Evolutionary conservation across 139 green algal species (phyloP).

Genomic region (Coelastrella sp.): DNA sequence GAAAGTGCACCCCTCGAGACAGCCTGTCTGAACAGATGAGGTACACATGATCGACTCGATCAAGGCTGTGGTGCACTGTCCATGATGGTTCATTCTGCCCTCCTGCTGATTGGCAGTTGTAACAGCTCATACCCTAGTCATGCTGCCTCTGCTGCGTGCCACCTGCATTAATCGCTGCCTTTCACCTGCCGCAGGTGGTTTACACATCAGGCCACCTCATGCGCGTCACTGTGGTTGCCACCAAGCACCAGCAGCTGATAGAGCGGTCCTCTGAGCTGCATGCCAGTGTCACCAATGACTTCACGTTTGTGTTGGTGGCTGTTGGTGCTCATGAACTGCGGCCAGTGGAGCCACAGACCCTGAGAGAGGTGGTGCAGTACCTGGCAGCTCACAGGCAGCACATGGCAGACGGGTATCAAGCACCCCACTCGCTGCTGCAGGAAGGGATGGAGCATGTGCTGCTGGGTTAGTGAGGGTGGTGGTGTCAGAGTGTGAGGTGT

Average conservation of each 20-base stretch:
- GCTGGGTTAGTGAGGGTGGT: background rate
- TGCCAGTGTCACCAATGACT: slow-evolving; percentile 28
- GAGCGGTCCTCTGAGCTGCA: slow-evolving; percentile 40
- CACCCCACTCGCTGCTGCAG: background rate
- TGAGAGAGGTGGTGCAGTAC: slow-evolving; percentile 53
- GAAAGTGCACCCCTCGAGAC: too few species aligned
- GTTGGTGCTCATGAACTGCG: slow-evolving; percentile 23
- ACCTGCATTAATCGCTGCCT: background rate
- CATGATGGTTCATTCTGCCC: background rate
- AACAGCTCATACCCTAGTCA: background rate
- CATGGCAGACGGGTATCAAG: slow-evolving; percentile 4
- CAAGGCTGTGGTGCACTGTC: too few species aligned
- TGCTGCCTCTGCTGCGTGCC: background rate
- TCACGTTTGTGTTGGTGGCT: slow-evolving; percentile 37
- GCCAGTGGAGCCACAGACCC: slow-evolving; percentile 51
- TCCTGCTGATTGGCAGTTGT: background rate
- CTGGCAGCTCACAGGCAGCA: slow-evolving; percentile 30
- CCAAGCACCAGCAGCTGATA: slow-evolving; percentile 50
- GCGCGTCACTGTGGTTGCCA: slow-evolving; percentile 53
- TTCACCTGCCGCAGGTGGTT: slow-evolving; percentile 41
- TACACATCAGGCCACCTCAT: slow-evolving; percentile 50
- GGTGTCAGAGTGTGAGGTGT: background rate
- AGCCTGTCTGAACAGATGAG: too few species aligned
- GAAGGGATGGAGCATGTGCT: slow-evolving; percentile 35
- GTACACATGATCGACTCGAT: too few species aligned